Conservation (phyloP, 805 yeast species). For the Brettanomyces sp. region DNA sequence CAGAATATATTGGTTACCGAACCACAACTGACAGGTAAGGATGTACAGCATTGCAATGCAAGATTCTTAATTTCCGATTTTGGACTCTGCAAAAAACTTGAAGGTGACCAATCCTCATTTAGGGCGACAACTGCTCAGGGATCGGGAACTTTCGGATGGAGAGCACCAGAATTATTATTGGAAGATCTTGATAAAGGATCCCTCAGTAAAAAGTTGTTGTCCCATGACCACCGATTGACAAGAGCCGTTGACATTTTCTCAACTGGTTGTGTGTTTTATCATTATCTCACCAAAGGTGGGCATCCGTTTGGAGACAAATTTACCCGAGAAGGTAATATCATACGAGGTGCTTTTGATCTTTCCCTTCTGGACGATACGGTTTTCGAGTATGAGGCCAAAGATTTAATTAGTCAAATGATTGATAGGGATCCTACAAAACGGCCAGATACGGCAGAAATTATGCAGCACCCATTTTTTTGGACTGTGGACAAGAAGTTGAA, state of each 20-base stretch:
- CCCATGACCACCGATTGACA: conserved; percentile 53
- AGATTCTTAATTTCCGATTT: conserved; percentile 87
- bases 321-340: conserved; percentile 79
- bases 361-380: conserved; percentile 34
- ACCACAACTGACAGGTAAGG: conserved; percentile 31
- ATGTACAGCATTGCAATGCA: conserved; percentile 31
- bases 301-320: conserved; percentile 97
- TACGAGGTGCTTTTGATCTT: conserved; percentile 51
- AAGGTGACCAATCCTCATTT: conserved; percentile 86
- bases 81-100: conserved; percentile 89
- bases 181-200: conserved; percentile 21
- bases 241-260: conserved; percentile 91
- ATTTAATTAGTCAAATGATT: conserved; percentile 69
- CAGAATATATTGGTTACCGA: conserved; percentile 84
- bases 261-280: conserved; percentile 88
- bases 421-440: conserved; percentile 53
- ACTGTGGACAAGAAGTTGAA: conserved; percentile 60
- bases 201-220: neutral
- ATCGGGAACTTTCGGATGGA: conserved; percentile 97
- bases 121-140: conserved; percentile 87
- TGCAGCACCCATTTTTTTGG: conserved; percentile 92
- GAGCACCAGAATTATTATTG: conserved; percentile 82
- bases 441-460: conserved; percentile 58
- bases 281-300: conserved; percentile 67
- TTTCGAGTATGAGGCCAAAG: conserved; percentile 56